Percentiles rank a stretch among this genome's conserved stretches.
phyloP scores from a whole-genome alignment of 306 rosid species.

The Begonia peltatifolia region DNA sequence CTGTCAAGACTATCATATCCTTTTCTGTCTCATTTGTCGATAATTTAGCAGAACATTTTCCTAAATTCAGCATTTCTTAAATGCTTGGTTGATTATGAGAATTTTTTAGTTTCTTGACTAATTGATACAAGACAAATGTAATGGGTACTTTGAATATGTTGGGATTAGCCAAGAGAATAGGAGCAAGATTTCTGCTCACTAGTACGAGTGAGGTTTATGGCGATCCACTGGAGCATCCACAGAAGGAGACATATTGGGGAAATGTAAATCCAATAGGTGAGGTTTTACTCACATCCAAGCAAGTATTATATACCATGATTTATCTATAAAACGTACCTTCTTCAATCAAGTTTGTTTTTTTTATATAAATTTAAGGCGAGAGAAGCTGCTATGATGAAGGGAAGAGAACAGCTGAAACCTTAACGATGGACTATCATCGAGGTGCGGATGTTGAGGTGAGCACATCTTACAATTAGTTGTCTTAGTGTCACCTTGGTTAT shows the following conservation, averaged over 20 bases:
- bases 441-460: slow-evolving; percentile 90
- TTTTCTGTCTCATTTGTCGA: slow-evolving; percentile 4
- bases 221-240: slow-evolving; percentile 96
- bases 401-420: slow-evolving; percentile 83
- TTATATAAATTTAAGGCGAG: slow-evolving; percentile 38
- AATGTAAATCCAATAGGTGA: slow-evolving; percentile 95
- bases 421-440: slow-evolving; percentile 89
- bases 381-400: slow-evolving; percentile 97
- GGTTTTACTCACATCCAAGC: slow-evolving; percentile 6
- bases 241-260: slow-evolving; percentile 96
- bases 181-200: slow-evolving; percentile 83
- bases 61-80: too few species aligned
- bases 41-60: too few species aligned
- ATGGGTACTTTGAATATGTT: slow-evolving; percentile 96
- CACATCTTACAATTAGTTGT: too few species aligned
- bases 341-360: too few species aligned
- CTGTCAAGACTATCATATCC: slow-evolving; percentile 97
- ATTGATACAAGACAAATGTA: slow-evolving; percentile 89
- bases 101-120: slow-evolving; percentile 25
- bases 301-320: background rate
- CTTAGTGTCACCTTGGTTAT: too few species aligned
- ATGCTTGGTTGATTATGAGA: too few species aligned
- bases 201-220: slow-evolving; percentile 98
- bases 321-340: too few species aligned
- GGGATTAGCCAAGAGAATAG: slow-evolving; percentile 93